A percentile compares a stretch with the other conserved stretches of the same genome.
These are phyloP conservation scores for Nelumbo lutea DNA, from an alignment of 164 flowering plant genomes.

Conservation along the genomic window DNA sequence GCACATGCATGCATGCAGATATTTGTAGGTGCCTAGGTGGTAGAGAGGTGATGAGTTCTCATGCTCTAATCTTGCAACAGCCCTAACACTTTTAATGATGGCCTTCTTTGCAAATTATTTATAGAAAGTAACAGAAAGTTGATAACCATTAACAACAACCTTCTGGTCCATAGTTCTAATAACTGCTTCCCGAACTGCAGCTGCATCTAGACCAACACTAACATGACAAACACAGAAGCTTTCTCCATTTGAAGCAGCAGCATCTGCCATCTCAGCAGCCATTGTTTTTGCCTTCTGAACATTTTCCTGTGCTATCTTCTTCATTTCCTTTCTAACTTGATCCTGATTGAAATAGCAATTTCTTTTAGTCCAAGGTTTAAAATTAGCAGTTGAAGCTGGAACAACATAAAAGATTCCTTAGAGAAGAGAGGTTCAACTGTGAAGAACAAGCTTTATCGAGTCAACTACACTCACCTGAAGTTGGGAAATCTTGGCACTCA, in stretches of 20 bases:
- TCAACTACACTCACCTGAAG: conserved; percentile 54
- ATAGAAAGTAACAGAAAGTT: not conserved
- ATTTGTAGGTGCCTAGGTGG: too few species aligned
- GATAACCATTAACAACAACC: conserved; percentile 31
- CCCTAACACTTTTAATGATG: not conserved
- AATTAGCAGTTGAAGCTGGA: not conserved
- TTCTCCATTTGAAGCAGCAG: conserved; percentile 67
- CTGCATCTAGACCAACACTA: conserved; percentile 77
- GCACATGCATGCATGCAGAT: too few species aligned
- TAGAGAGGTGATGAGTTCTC: too few species aligned
- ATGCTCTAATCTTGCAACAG: not conserved
- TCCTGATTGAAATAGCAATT: conserved; percentile 32
- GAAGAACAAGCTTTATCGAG: not conserved
- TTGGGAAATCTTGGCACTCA: conserved; percentile 47
- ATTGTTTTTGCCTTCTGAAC: conserved; percentile 55
- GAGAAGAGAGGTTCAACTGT: not conserved
- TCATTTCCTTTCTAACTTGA: conserved; percentile 68
- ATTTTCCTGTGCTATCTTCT: conserved; percentile 77
- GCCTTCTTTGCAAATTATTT: not conserved
- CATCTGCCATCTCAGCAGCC: conserved; percentile 60
- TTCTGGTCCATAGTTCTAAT: conserved; percentile 59
- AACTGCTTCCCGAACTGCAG: conserved; percentile 91
- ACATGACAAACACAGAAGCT: conserved; percentile 58
- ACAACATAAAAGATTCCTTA: not conserved
- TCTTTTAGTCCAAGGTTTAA: not conserved